Evolutionary conservation across 345 rosid genomes (phyloP).

Genomic region (Dipteronia sinensis): DNA sequence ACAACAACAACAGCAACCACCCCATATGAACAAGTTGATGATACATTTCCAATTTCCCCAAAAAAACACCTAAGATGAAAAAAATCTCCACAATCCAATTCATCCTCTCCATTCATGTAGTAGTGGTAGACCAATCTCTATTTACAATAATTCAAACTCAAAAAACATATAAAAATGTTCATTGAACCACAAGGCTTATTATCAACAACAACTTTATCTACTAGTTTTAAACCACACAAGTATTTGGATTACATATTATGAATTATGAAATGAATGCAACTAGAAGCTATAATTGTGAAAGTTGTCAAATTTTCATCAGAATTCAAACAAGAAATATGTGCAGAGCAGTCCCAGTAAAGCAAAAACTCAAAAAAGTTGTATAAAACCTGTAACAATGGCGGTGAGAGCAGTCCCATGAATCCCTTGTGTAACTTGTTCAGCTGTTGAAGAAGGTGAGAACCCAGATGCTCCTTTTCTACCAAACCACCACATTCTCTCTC

Average conservation of each 20-base stretch:
- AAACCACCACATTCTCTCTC: constrained; percentile 43
- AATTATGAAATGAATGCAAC: background rate
- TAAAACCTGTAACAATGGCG: constrained; percentile 70
- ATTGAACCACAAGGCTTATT: background rate
- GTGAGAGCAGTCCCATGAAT: constrained; percentile 72
- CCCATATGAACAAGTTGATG: background rate
- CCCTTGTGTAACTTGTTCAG: constrained; percentile 67
- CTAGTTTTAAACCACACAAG: background rate
- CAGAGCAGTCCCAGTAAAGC: background rate
- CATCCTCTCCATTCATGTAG: background rate
- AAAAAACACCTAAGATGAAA: background rate
- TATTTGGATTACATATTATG: background rate
- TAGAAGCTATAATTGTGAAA: background rate
- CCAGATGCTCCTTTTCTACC: constrained; percentile 53
- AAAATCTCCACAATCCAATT: background rate
- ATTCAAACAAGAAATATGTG: background rate
- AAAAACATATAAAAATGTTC: background rate
- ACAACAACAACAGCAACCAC: background rate
- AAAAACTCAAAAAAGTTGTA: background rate
- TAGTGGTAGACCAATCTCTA: background rate
- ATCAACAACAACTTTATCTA: background rate
- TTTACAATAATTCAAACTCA: background rate
- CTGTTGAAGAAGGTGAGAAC: constrained; percentile 69
- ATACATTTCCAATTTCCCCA: no score
- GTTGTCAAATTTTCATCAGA: background rate